phyloP scores from a whole-genome alignment of 2,329 filamentous ascomycete species.

The Neurospora sp. region DNA sequence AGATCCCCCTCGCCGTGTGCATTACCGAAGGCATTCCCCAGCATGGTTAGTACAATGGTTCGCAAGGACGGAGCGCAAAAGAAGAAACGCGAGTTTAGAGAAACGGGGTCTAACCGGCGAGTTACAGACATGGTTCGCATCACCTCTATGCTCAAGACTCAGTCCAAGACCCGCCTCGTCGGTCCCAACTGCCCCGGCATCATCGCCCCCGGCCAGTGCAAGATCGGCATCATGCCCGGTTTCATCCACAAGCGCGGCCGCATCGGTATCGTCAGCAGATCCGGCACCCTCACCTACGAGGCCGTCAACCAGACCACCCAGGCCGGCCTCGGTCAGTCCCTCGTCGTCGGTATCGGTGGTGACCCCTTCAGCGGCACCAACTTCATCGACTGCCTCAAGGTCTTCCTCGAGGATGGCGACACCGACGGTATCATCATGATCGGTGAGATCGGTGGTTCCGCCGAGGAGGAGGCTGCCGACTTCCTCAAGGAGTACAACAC shows the following conservation, averaged over 20 bases:
- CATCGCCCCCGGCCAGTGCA: slow-evolving; percentile 92
- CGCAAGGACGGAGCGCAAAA: slow-evolving; percentile 1
- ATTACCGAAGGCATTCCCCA: slow-evolving; percentile 98
- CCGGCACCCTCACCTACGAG: slow-evolving; percentile 97
- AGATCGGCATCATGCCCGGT: slow-evolving; percentile 99
- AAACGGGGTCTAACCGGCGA: slow-evolving; percentile 7
- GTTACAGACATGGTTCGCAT: slow-evolving; percentile 91
- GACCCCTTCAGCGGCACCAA: slow-evolving; percentile 98
- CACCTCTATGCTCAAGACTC: slow-evolving; percentile 94
- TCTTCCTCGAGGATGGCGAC: slow-evolving; percentile 92
- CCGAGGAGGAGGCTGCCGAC: slow-evolving; percentile 96
- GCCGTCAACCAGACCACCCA: slow-evolving; percentile 99
- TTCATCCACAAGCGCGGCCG: slow-evolving; percentile 99
- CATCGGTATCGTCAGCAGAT: slow-evolving; percentile 96
- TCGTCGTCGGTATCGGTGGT: slow-evolving; percentile 96
- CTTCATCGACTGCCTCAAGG: slow-evolving; percentile 98
- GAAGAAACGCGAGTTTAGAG: slow-evolving; percentile 5
- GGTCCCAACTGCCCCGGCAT: slow-evolving; percentile 98
- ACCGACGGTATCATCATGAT: slow-evolving; percentile 99
- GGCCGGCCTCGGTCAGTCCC: slow-evolving; percentile 91
- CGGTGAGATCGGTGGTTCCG: slow-evolving; percentile 94
- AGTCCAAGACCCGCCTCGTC: slow-evolving; percentile 92
- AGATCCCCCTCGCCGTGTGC: slow-evolving; percentile 91
- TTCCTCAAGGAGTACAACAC: slow-evolving; percentile 91
- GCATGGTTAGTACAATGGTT: slow-evolving; percentile 56